Evolutionary conservation across 2,329 filamentous ascomycete genomes (phyloP).

Genomic region (Calcarisporium arbuscula): DNA sequence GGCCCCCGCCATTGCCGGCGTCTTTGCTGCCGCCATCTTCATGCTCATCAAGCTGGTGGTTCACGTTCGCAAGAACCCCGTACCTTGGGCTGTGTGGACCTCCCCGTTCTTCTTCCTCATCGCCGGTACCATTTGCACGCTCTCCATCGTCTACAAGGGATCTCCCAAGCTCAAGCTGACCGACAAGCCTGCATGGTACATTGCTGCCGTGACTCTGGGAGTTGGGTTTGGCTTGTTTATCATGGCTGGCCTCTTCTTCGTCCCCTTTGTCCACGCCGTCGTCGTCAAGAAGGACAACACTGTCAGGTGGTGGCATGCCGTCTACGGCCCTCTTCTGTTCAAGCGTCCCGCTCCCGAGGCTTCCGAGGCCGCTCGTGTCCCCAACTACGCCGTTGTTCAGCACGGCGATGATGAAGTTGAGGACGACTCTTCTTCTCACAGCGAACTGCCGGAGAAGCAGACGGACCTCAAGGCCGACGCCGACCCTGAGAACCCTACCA

Average conservation of each 20-base stretch:
- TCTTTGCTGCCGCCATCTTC: slow-evolving; percentile 62
- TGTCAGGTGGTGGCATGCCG: slow-evolving; percentile 56
- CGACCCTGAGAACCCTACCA: slow-evolving; percentile 19
- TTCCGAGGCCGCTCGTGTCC: slow-evolving; percentile 51
- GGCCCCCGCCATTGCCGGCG: slow-evolving; percentile 60
- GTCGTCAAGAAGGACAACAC: slow-evolving; percentile 63
- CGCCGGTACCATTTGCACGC: slow-evolving; percentile 65
- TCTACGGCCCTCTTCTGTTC: slow-evolving; percentile 59
- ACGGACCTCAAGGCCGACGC: slow-evolving; percentile 18
- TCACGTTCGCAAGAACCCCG: slow-evolving; percentile 63
- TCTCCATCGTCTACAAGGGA: slow-evolving; percentile 77
- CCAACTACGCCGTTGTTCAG: slow-evolving; percentile 73
- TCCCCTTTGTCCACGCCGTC: slow-evolving; percentile 61
- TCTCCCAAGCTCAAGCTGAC: slow-evolving; percentile 60
- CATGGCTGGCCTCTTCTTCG: slow-evolving; percentile 63
- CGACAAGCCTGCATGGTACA: slow-evolving; percentile 62
- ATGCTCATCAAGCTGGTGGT: slow-evolving; percentile 60
- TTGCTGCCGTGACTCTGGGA: slow-evolving; percentile 60
- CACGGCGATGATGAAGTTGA: slow-evolving; percentile 47
- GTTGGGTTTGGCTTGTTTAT: slow-evolving; percentile 53
- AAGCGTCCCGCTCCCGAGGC: slow-evolving; percentile 49
- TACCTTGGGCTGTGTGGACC: slow-evolving; percentile 66
- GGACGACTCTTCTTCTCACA: slow-evolving; percentile 24
- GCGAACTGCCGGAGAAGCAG: slow-evolving; percentile 24
- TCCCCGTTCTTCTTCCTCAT: slow-evolving; percentile 74